Evolutionary conservation across 2,329 filamentous ascomycete genomes (phyloP), one percentile per base, ranked within the genome.

Genomic region (Cladorrhinum sp.): DNA sequence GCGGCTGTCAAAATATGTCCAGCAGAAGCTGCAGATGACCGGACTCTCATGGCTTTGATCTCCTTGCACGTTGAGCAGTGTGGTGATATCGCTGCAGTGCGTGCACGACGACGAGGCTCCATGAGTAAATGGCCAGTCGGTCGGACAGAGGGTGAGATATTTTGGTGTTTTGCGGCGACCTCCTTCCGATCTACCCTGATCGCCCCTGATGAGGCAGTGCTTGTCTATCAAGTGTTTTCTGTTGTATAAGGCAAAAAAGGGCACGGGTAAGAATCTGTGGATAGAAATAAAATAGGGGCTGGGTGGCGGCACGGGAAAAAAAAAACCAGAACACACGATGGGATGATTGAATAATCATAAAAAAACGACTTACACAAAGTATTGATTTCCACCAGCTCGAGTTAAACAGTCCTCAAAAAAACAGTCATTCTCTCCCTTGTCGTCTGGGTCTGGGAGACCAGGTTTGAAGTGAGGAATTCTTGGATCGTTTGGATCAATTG

Each of bases 141-240:
- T 58, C 8, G 61, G 63, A 49, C 63, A 65, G n/a, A 65, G 39
- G n/a, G 63, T 58, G 20, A 63, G 56, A 26, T 65, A 65, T 42
- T 61, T 63, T 20, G 61, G 61, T 20, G 54, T 5, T 18, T 61
- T 62, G 7, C 49, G 39, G 16, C 24, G n/a, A 10, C 60, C 58
- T 23, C 55, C 56, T 26, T 55, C 63, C 9, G 24, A 51, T 14
- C 60, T 6, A 18, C 63, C 58, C 14, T 61, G 63, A 7, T 65
- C 60, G 16, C 55, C 58, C 7, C 55, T 20, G 39, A 62, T 52
- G 21, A 64, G 53, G 10, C 55, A 55, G 39, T 64, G 63, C 21
- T 61, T 62, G 16, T 59, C 58, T 1, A 39, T 60, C 6, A 64
- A 26, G 18, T 64, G 63, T 46, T 57, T 54, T 20, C 60, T 64